phyloP scores from a whole-genome alignment of 306 rosid species.

The Lathyrus aphaca region DNA sequence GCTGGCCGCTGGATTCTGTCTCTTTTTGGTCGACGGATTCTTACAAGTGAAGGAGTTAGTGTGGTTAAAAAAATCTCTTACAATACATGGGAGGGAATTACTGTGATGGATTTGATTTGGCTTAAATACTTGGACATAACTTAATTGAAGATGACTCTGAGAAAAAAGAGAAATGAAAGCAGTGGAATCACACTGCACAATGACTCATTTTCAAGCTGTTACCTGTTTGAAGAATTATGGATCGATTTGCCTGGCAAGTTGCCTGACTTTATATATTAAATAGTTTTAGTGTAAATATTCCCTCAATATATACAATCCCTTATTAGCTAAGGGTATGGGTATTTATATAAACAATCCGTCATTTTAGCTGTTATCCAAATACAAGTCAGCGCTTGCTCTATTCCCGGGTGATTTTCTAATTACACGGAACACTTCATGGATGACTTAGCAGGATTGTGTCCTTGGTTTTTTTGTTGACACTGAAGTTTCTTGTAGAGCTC shows the following conservation, averaged over 20 bases:
- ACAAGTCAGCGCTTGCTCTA: conserved; percentile 38
- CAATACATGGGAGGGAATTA: conserved; percentile 42
- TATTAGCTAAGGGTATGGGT: conserved; percentile 35
- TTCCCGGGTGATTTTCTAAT: conserved; percentile 29
- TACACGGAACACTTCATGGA: conserved; percentile 35
- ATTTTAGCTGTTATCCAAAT: conserved; percentile 36
- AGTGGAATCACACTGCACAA: conserved; percentile 34
- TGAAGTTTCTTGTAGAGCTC: conserved; percentile 39
- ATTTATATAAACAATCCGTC: conserved; percentile 34
- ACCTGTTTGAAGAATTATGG: conserved; percentile 47
- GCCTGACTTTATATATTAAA: conserved; percentile 43
- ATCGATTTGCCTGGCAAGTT: conserved; percentile 40
- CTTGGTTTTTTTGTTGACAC: conserved; percentile 26
- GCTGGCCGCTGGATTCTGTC: conserved; percentile 57
- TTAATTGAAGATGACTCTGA: conserved; percentile 43
- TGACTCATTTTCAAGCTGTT: conserved; percentile 32
- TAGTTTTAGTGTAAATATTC: conserved; percentile 55
- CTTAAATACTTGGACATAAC: conserved; percentile 43
- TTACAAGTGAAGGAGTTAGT: conserved; percentile 45
- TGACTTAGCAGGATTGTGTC: conserved; percentile 12
- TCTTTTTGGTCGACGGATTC: conserved; percentile 55
- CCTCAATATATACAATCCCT: conserved; percentile 26
- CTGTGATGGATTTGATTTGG: conserved; percentile 45
- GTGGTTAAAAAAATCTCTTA: conserved; percentile 42
- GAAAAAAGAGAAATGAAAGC: conserved; percentile 34